These are phyloP conservation scores for Phytophthora rubi DNA, from an alignment of 352 stramenopile genomes.

Conservation along the genomic window DNA sequence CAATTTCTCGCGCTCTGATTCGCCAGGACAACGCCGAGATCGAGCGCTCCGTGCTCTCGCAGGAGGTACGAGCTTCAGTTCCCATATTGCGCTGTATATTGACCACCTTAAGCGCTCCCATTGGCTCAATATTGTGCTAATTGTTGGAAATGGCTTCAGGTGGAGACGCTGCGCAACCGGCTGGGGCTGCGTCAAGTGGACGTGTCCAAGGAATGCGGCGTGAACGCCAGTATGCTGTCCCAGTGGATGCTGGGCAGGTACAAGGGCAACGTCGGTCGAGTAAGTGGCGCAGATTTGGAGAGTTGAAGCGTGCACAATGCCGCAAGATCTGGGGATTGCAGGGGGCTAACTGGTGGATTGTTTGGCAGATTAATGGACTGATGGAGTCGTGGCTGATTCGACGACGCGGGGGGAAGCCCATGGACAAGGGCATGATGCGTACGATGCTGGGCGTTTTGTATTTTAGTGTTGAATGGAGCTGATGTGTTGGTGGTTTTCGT, in stretches of 20 bases:
- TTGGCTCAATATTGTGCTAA: slow-evolving; percentile 5
- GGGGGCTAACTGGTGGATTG: slow-evolving; percentile 2
- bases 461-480: neutral
- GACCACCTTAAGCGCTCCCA: neutral
- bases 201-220: slow-evolving; percentile 85
- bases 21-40: slow-evolving; percentile 85
- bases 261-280: slow-evolving; percentile 82
- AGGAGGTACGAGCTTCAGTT: slow-evolving; percentile 49
- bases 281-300: slow-evolving; percentile 29
- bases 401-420: slow-evolving; percentile 78
- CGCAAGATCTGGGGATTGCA: neutral
- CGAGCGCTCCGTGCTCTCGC: slow-evolving; percentile 79
- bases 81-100: neutral
- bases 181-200: slow-evolving; percentile 81
- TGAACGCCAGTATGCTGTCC: slow-evolving; percentile 88
- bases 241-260: slow-evolving; percentile 89
- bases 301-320: neutral
- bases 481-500: neutral
- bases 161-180: slow-evolving; percentile 76
- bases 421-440: slow-evolving; percentile 78
- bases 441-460: slow-evolving; percentile 11
- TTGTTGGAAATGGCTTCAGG: slow-evolving; percentile 32
- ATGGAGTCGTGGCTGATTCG: slow-evolving; percentile 89
- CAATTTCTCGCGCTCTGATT: slow-evolving; percentile 11
- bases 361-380: slow-evolving; percentile 75